Evolutionary conservation across 2,329 filamentous ascomycete species (phyloP).

Genomic region (Camillea tinctor): DNA sequence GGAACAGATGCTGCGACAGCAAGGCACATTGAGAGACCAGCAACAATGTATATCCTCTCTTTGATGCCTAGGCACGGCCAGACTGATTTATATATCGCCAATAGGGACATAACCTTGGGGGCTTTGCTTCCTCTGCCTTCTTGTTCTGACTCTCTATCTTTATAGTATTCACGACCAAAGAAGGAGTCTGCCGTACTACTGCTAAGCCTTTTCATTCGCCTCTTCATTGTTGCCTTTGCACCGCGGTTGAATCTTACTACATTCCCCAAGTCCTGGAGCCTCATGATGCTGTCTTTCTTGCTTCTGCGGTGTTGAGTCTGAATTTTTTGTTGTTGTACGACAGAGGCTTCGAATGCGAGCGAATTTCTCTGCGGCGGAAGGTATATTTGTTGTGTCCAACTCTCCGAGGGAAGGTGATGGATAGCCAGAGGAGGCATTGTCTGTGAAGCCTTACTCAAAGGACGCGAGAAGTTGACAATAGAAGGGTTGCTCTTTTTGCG

Average conservation of each 20-base stretch:
- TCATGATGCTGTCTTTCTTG: constrained; percentile 19
- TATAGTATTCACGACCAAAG: not conserved
- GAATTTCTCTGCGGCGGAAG: constrained; percentile 5
- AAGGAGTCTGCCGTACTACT: not conserved
- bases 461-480: constrained; percentile 18
- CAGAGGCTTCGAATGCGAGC: not conserved
- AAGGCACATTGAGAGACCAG: constrained; percentile 61
- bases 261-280: constrained; percentile 21
- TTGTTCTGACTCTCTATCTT: not conserved
- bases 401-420: not conserved
- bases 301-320: not conserved
- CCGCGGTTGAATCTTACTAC: constrained; percentile 15
- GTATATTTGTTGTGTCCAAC: constrained; percentile 5
- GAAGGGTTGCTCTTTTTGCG: constrained; percentile 1
- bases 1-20: constrained; percentile 68
- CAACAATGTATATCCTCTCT: constrained; percentile 54
- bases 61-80: constrained; percentile 60
- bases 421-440: constrained; percentile 7
- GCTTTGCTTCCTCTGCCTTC: not conserved
- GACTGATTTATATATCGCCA: constrained; percentile 64
- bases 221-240: constrained; percentile 4
- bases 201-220: not conserved
- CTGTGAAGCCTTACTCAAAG: constrained; percentile 16
- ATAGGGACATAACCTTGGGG: constrained; percentile 38
- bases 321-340: not conserved